These are phyloP conservation scores for Yarrowia hollandica DNA, from an alignment of 805 yeast species.

Conservation along the genomic window DNA sequence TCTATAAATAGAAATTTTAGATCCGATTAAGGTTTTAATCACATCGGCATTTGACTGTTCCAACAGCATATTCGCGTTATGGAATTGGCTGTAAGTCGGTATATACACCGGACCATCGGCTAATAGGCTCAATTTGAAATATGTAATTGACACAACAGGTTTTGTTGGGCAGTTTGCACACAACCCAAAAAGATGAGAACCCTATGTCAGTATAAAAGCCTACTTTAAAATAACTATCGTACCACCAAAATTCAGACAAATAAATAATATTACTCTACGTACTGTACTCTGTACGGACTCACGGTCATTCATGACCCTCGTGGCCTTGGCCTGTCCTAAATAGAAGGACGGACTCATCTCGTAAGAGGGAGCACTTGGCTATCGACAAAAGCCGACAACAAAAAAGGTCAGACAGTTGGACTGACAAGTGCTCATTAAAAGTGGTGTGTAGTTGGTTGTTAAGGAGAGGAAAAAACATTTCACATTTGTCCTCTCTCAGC, in stretches of 20 bases:
- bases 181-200: too few relatives aligned
- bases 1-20: neutral
- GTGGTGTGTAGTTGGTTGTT: neutral
- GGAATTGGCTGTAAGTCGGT: neutral
- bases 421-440: neutral
- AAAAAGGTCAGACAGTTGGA: too few relatives aligned
- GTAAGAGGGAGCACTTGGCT: neutral
- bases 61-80: neutral
- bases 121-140: too few relatives aligned
- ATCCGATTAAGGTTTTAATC: too few relatives aligned
- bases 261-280: constrained; percentile 16
- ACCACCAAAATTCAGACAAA: neutral
- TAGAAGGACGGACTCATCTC: constrained; percentile 14
- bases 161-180: too few relatives aligned
- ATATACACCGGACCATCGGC: too few relatives aligned
- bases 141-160: too few relatives aligned
- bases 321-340: neutral
- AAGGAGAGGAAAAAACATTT: neutral
- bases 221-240: neutral
- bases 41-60: neutral
- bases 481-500: too few relatives aligned
- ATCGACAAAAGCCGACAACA: constrained; percentile 7
- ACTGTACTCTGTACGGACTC: constrained; percentile 11
- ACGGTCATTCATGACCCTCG: constrained; percentile 20
- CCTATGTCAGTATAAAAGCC: neutral